Evolutionary conservation across 129 eudicot genomes (phyloP).

Genomic region (Erigeron canadensis): DNA sequence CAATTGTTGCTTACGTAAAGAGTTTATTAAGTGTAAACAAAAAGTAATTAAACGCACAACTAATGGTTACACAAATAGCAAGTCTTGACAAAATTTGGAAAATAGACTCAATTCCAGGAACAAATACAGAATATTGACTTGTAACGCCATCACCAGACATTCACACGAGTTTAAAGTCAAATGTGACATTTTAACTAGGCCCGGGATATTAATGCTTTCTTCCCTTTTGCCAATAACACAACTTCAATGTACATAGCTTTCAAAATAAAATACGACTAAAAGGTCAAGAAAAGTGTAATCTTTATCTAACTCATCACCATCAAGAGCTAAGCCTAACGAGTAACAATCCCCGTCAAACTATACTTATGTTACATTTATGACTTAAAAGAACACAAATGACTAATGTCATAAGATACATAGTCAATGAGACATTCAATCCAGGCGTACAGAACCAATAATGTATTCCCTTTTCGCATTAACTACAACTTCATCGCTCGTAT

Average conservation of each 20-base stretch:
- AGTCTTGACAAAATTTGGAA: background rate
- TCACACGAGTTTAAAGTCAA: background rate
- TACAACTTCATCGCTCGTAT: slow-evolving; percentile 3
- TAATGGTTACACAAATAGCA: slow-evolving; percentile 31
- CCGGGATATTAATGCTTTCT: background rate
- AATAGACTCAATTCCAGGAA: too few relatives aligned
- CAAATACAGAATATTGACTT: background rate
- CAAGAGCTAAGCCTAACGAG: slow-evolving; percentile 58
- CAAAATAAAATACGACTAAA: background rate
- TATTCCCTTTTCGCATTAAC: background rate
- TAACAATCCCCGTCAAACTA: slow-evolving; percentile 45
- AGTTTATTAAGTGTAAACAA: background rate
- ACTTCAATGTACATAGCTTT: slow-evolving; percentile 14
- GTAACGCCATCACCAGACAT: background rate
- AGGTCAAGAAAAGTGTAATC: slow-evolving; percentile 29
- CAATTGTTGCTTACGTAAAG: background rate
- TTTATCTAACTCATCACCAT: slow-evolving; percentile 60
- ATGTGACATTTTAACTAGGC: background rate
- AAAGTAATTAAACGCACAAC: background rate
- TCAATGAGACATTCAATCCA: slow-evolving; percentile 16
- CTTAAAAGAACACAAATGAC: background rate
- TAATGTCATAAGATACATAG: slow-evolving; percentile 8
- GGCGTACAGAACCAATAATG: background rate
- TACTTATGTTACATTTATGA: slow-evolving; percentile 46
- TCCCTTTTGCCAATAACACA: background rate